Conservation (phyloP, 345 rosid genomes). For the Odontarrhena argentea region DNA sequence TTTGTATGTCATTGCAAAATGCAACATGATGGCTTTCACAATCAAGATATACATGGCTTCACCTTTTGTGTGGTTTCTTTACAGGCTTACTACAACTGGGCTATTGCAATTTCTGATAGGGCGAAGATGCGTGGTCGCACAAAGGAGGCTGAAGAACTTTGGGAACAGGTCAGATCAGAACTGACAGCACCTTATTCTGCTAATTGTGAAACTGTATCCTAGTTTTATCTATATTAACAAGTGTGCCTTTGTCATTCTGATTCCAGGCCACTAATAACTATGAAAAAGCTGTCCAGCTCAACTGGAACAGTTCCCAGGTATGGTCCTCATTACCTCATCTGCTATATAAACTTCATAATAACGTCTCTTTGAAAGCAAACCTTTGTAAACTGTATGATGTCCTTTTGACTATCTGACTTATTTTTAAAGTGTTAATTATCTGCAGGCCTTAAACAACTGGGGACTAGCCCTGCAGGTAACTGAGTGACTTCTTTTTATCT, state of each 20-base stretch:
- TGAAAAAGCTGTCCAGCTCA: conserved; percentile 93
- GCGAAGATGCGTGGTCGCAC: conserved; percentile 99
- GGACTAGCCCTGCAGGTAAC: conserved; percentile 95
- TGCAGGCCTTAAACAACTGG: conserved; percentile 97
- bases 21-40: neutral
- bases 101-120: conserved; percentile 98
- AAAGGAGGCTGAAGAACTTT: conserved; percentile 97
- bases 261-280: conserved; percentile 92
- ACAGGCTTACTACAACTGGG: conserved; percentile 99
- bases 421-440: conserved; percentile 34
- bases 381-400: neutral
- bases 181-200: neutral
- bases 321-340: conserved; percentile 22
- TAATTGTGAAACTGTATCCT: conserved; percentile 7
- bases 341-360: conserved; percentile 14
- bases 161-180: conserved; percentile 72
- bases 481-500: conserved; percentile 18
- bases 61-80: conserved; percentile 36
- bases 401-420: conserved; percentile 9
- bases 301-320: conserved; percentile 99
- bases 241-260: conserved; percentile 13
- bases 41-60: conserved; percentile 8
- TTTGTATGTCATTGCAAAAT: neutral
- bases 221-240: conserved; percentile 6
- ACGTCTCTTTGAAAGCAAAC: conserved; percentile 16